Conservation (phyloP, 2,329 filamentous ascomycete genomes). For the Didymella pomorum region DNA sequence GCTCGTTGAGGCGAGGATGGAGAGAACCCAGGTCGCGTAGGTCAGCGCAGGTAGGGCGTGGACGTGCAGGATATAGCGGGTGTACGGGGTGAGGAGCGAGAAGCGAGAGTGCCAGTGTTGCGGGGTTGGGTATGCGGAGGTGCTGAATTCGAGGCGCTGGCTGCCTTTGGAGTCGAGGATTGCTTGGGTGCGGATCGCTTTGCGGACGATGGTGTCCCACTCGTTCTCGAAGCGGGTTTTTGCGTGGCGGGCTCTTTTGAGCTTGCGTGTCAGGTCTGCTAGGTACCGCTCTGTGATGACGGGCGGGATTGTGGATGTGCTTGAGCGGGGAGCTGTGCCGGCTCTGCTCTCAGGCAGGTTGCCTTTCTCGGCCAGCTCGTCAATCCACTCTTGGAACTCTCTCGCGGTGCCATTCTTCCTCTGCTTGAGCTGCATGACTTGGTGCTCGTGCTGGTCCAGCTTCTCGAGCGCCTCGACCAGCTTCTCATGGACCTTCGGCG, state of each 20-base stretch:
- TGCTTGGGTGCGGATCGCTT: constrained; percentile 77
- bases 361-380: constrained; percentile 83
- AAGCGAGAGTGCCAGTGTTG: constrained; percentile 60
- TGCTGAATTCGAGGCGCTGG: constrained; percentile 78
- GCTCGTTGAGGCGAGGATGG: constrained; percentile 77
- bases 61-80: constrained; percentile 79
- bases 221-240: constrained; percentile 83
- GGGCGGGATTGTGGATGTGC: constrained; percentile 67
- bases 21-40: constrained; percentile 69
- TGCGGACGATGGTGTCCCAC: constrained; percentile 80
- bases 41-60: constrained; percentile 74
- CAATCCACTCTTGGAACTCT: constrained; percentile 91
- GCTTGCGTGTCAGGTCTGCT: constrained; percentile 83
- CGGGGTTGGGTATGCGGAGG: constrained; percentile 52
- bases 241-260: constrained; percentile 83
- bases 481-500: constrained; percentile 84
- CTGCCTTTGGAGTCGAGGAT: constrained; percentile 86
- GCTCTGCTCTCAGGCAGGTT: constrained; percentile 68
- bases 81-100: constrained; percentile 74
- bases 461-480: constrained; percentile 83
- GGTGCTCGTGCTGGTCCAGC: constrained; percentile 81
- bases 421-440: constrained; percentile 79
- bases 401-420: constrained; percentile 80
- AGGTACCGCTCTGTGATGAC: constrained; percentile 94
- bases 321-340: constrained; percentile 33